A percentile compares a stretch with the other conserved stretches of the same genome.
phyloP scores from a whole-genome alignment of 2,329 filamentous ascomycete species.

The Zalaria sp. region DNA sequence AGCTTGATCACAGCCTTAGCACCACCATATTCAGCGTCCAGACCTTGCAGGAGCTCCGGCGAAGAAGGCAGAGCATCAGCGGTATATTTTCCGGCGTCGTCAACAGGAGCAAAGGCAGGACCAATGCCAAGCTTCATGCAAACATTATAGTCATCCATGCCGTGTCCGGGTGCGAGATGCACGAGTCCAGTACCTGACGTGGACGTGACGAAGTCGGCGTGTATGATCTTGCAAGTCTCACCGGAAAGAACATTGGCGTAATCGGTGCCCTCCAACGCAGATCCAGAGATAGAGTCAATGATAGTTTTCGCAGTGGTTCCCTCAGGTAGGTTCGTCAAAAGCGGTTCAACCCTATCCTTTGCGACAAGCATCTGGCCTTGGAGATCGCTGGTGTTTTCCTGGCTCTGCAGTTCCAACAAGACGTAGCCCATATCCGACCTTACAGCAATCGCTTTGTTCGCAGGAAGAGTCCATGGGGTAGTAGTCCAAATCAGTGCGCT shows the following conservation, averaged over 20 bases:
- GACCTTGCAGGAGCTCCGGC: constrained; percentile 52
- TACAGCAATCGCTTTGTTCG: constrained; percentile 80
- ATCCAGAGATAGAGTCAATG: constrained; percentile 45
- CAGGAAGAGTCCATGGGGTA: constrained; percentile 91
- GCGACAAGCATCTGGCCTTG: constrained; percentile 58
- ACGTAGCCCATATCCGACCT: constrained; percentile 61
- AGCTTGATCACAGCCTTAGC: constrained; percentile 55
- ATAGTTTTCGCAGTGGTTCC: constrained; percentile 33
- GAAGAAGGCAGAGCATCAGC: constrained; percentile 60
- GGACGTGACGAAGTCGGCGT: constrained; percentile 78
- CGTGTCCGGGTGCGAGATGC: constrained; percentile 85
- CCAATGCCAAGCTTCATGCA: constrained; percentile 58
- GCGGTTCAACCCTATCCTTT: constrained; percentile 50
- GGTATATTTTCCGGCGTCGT: constrained; percentile 71
- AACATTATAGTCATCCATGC: constrained; percentile 87
- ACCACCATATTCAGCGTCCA: constrained; percentile 58
- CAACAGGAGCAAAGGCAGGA: constrained; percentile 62
- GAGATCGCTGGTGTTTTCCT: constrained; percentile 4
- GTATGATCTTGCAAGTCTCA: constrained; percentile 47
- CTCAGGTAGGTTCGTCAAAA: constrained; percentile 35
- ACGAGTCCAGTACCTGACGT: constrained; percentile 92
- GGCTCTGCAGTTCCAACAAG: constrained; percentile 41
- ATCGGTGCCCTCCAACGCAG: constrained; percentile 47
- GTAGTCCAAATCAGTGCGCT: constrained; percentile 96
- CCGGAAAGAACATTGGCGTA: constrained; percentile 62